Evolutionary conservation across 2,329 filamentous ascomycete genomes (phyloP).

Genomic region (Mollisiaceae sp.): DNA sequence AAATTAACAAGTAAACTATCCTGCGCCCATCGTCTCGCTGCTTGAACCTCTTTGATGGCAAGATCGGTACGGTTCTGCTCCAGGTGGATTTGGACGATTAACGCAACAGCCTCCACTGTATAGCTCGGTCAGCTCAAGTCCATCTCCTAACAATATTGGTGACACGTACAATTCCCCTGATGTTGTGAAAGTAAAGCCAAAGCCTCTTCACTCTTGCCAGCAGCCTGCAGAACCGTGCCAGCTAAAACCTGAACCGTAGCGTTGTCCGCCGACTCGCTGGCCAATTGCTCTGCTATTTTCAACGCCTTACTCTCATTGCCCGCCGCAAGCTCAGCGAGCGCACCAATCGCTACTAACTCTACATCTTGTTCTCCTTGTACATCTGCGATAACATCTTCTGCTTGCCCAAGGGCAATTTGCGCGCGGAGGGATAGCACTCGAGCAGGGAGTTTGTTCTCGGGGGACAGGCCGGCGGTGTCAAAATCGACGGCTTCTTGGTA

Average conservation of each 20-base stretch:
- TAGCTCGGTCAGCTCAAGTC: slow-evolving; percentile 27
- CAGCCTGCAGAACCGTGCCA: slow-evolving; percentile 81
- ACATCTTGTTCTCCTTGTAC: slow-evolving; percentile 69
- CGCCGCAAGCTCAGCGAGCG: slow-evolving; percentile 70
- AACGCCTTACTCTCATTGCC: slow-evolving; percentile 68
- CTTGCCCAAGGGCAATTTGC: slow-evolving; percentile 80
- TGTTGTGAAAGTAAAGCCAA: slow-evolving; percentile 80
- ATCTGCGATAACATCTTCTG: slow-evolving; percentile 72
- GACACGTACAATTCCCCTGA: slow-evolving; percentile 76
- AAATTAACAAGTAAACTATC: slow-evolving; percentile 93
- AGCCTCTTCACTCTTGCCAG: slow-evolving; percentile 84
- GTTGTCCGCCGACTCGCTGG: slow-evolving; percentile 72
- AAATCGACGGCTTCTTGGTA: slow-evolving; percentile 87
- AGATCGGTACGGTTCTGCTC: slow-evolving; percentile 91
- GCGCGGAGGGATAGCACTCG: slow-evolving; percentile 81
- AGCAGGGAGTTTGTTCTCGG: slow-evolving; percentile 77
- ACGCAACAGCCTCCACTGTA: slow-evolving; percentile 75
- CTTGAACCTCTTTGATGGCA: slow-evolving; percentile 84
- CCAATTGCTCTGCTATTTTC: slow-evolving; percentile 68
- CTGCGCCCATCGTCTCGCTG: slow-evolving; percentile 91
- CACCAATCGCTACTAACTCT: slow-evolving; percentile 77
- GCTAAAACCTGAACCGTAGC: slow-evolving; percentile 79
- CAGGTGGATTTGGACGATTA: slow-evolving; percentile 92
- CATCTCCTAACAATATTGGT: not conserved
- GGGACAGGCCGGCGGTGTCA: slow-evolving; percentile 78